Conservation (phyloP, 2,329 filamentous ascomycete species). For the Byssoonygena ceratinophila region DNA sequence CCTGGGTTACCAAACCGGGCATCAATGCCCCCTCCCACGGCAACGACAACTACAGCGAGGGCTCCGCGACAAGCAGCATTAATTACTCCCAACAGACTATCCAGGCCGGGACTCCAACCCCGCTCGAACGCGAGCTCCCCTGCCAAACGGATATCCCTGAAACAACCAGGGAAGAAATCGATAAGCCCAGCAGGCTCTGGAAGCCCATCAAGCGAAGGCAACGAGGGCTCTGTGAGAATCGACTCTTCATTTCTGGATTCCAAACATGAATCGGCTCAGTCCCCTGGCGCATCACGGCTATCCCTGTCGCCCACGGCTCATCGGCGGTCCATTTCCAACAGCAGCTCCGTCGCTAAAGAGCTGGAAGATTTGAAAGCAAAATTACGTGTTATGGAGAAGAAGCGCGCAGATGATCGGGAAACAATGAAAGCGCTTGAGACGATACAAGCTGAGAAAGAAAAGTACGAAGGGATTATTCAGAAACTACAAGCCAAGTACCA, state of each 20-base stretch:
- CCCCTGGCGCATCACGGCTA: slow-evolving; percentile 21
- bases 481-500: slow-evolving; percentile 86
- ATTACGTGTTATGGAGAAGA: slow-evolving; percentile 75
- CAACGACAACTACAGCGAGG: slow-evolving; percentile 24
- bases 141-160: slow-evolving; percentile 29
- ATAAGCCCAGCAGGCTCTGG: slow-evolving; percentile 22
- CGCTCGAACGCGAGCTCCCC: slow-evolving; percentile 3
- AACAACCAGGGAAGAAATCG: slow-evolving; percentile 22
- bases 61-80: slow-evolving; percentile 33
- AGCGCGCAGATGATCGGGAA: slow-evolving; percentile 73
- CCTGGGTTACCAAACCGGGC: slow-evolving; percentile 47
- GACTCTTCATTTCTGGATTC: slow-evolving; percentile 8
- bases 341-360: slow-evolving; percentile 50
- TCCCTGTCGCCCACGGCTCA: slow-evolving; percentile 8
- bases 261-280: slow-evolving; percentile 18
- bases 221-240: slow-evolving; percentile 17
- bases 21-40: slow-evolving; percentile 54
- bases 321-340: slow-evolving; percentile 38
- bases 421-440: slow-evolving; percentile 69
- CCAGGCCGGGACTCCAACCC: slow-evolving; percentile 3
- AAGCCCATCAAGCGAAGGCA: slow-evolving; percentile 21
- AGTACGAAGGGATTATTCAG: slow-evolving; percentile 68
- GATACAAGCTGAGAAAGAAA: slow-evolving; percentile 49
- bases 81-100: slow-evolving; percentile 11
- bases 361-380: slow-evolving; percentile 85